Conservation (phyloP, 2,329 filamentous ascomycete genomes). For the Didymosphaeria variabile region DNA sequence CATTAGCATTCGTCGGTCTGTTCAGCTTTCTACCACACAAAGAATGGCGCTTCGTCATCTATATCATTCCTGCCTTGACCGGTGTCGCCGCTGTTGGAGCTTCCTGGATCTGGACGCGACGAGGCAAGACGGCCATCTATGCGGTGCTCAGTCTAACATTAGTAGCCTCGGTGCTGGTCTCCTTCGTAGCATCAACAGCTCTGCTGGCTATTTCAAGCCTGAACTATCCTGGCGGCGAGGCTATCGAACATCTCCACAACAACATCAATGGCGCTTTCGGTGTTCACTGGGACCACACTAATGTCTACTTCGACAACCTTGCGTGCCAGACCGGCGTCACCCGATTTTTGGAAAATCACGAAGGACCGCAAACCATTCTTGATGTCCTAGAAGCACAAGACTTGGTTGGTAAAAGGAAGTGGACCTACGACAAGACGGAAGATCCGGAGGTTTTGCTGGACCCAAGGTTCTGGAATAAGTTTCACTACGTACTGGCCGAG, state of each 20-base stretch:
- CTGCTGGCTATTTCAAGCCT: conserved; percentile 83
- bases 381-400: conserved; percentile 37
- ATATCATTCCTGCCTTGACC: conserved; percentile 82
- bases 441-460: conserved; percentile 58
- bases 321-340: conserved; percentile 71
- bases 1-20: conserved; percentile 74
- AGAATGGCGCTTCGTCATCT: conserved; percentile 94
- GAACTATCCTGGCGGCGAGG: conserved; percentile 93
- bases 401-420: conserved; percentile 42
- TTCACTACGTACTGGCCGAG: conserved; percentile 68
- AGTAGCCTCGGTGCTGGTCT: conserved; percentile 66
- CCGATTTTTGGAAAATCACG: conserved; percentile 60
- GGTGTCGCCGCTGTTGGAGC: conserved; percentile 78
- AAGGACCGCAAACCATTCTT: conserved; percentile 36
- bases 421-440: conserved; percentile 70
- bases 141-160: conserved; percentile 64
- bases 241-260: conserved; percentile 63
- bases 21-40: conserved; percentile 96
- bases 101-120: conserved; percentile 67
- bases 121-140: conserved; percentile 68
- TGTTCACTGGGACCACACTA: conserved; percentile 23
- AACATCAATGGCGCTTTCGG: conserved; percentile 24
- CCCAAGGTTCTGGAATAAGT: conserved; percentile 64
- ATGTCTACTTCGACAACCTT: conserved; percentile 67
- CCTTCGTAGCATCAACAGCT: conserved; percentile 68